A percentile compares a stretch with the other conserved stretches of the same genome.
Conservation (phyloP, 73 alveolate genomes). For the Tetrahymena borealis region DNA sequence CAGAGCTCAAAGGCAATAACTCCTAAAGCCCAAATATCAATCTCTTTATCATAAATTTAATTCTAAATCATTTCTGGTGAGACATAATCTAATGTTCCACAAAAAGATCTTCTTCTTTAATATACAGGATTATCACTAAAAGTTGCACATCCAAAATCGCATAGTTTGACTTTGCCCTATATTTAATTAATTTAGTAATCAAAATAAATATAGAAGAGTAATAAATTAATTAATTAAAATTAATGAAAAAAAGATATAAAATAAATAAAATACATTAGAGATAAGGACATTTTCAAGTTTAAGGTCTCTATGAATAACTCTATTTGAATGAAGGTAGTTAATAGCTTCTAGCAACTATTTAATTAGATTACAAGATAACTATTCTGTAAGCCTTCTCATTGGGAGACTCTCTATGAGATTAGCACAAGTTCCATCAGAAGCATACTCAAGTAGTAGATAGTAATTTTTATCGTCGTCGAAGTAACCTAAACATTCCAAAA, state of each 20-base stretch:
- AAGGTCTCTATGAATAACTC: conserved; percentile 86
- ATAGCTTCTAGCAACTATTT: conserved; percentile 66
- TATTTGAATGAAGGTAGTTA: conserved; percentile 70
- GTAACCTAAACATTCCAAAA: conserved; percentile 68
- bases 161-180: conserved; percentile 73
- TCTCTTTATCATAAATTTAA: conserved; percentile 6
- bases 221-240: too few relatives aligned
- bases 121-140: conserved; percentile 43
- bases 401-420: not conserved
- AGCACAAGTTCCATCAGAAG: conserved; percentile 78
- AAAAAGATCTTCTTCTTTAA: not conserved
- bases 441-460: conserved; percentile 87
- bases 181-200: not conserved
- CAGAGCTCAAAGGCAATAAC: conserved; percentile 9
- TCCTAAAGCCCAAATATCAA: conserved; percentile 40
- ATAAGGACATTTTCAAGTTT: conserved; percentile 22
- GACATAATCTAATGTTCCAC: conserved; percentile 38
- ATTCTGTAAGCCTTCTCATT: conserved; percentile 38
- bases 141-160: conserved; percentile 91
- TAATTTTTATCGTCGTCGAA: conserved; percentile 87
- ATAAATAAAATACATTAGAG: not conserved
- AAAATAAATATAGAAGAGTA: not conserved
- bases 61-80: conserved; percentile 24
- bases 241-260: too few relatives aligned
- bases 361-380: conserved; percentile 52